Evolutionary conservation across 2,329 filamentous ascomycete genomes (phyloP), one percentile per base, ranked within the genome.

Genomic region (Aspergillus luchuensis): DNA sequence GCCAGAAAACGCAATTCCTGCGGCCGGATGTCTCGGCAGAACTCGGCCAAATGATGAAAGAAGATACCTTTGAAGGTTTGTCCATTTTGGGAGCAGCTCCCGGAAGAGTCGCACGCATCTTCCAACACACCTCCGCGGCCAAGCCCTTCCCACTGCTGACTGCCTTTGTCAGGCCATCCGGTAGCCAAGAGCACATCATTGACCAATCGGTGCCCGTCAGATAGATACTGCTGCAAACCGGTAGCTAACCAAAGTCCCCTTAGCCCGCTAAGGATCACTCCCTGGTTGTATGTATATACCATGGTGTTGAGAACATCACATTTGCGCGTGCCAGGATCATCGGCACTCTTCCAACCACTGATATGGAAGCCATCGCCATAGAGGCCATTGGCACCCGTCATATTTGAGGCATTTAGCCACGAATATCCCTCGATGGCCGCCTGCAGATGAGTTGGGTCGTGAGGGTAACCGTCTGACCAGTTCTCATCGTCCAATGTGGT

Each of bases 271-370:
- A 97, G 84, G 1, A 98, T 71, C 4, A 97, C 92, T 21, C 93
- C 94, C 76, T 98, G 94, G 77, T 98, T 98, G 79, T 98, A 97
- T 0, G 92, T 96, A 76, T 93, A 97, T 8, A 97, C 89, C 88
- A 92, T 94, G 67, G 93, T 87, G 74, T 97, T 91, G 52, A 92
- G 86, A 53, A 85, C 75, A 72, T 97, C 91, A 74, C 94, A 97
- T 64, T 86, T 82, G 0, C 85, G 88, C 58, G 90, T 92, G 53
- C 88, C 86, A 25, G 82, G 83, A 61, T 83, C 83, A 6, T 79
- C 78, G 59, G 86, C 84, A 25, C 80, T 78, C 33, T 77, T 72
- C 78, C 83, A 90, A 23, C 86, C 86, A 13, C 82, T 85, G 69
- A 98, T 89, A 74, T 98, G 94, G 72, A 92, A 98, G 10, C 94